phyloP scores from a whole-genome alignment of 2,329 filamentous ascomycete species.

The Xylariaceae sp. region DNA sequence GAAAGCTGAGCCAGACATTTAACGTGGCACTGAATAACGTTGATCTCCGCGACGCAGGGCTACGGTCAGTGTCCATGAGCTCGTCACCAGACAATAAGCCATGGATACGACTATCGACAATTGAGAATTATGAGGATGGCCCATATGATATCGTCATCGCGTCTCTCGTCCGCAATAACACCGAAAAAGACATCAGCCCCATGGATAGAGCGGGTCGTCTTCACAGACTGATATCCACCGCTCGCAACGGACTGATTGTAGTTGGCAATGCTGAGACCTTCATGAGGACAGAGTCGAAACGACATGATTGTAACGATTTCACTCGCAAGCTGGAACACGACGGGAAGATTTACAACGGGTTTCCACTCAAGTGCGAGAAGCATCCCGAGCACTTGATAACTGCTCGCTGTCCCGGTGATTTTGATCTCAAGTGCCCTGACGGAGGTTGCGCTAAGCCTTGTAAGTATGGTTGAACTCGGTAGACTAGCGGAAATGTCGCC shows the following conservation, averaged over 20 bases:
- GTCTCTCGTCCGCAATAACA: conserved; percentile 65
- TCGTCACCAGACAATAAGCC: too few relatives aligned
- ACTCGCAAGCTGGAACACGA: conserved; percentile 52
- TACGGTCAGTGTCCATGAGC: background rate
- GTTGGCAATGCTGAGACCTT: conserved; percentile 69
- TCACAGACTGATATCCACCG: conserved; percentile 67
- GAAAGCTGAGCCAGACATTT: conserved; percentile 61
- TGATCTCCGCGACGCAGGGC: conserved; percentile 12
- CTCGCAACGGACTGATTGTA: conserved; percentile 62
- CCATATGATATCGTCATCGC: conserved; percentile 69
- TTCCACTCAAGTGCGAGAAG: conserved; percentile 21
- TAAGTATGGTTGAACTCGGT: too few relatives aligned
- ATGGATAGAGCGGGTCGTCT: conserved; percentile 61
- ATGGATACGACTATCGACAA: conserved; percentile 55
- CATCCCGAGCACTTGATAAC: conserved; percentile 22
- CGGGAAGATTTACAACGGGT: conserved; percentile 39
- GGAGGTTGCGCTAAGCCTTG: conserved; percentile 23
- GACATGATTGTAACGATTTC: conserved; percentile 53
- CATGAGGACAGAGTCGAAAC: conserved; percentile 48
- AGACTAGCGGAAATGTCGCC: too few relatives aligned
- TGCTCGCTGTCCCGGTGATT: conserved; percentile 16
- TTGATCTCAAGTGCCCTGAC: conserved; percentile 21
- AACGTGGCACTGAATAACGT: conserved; percentile 49
- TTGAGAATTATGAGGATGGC: conserved; percentile 80
- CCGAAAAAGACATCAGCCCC: conserved; percentile 63